phyloP scores from a whole-genome alignment of 1,284 basidiomycete species.

The Rhizoctonia solani region DNA sequence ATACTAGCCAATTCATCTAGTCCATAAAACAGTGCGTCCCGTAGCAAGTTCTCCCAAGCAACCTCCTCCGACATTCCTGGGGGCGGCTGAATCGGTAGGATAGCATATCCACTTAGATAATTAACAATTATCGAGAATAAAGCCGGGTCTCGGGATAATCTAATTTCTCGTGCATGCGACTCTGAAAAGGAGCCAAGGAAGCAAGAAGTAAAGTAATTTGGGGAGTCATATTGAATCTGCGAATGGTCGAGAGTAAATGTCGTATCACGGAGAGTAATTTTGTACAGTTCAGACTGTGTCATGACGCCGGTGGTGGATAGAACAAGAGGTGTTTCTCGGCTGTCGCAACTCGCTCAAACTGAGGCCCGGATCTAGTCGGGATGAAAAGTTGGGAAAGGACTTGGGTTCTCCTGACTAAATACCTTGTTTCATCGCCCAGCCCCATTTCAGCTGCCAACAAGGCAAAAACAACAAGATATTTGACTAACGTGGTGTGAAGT shows the following conservation, averaged over 20 bases:
- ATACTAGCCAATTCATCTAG: conserved; percentile 5
- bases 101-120: conserved; percentile 24
- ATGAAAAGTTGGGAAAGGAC: too few relatives aligned
- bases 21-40: conserved; percentile 18
- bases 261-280: conserved; percentile 1
- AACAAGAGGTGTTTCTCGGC: not conserved
- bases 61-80: not conserved
- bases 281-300: conserved; percentile 2
- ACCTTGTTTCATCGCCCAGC: too few relatives aligned
- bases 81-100: not conserved
- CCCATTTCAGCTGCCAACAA: too few relatives aligned
- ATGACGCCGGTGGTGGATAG: not conserved
- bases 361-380: too few relatives aligned
- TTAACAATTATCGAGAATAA: conserved; percentile 10
- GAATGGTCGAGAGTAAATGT: conserved; percentile 3
- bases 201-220: conserved; percentile 23
- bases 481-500: too few relatives aligned
- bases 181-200: conserved; percentile 25
- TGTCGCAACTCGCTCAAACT: too few relatives aligned
- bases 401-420: too few relatives aligned
- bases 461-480: too few relatives aligned
- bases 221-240: conserved; percentile 26
- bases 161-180: not conserved
- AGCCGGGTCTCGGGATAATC: not conserved
- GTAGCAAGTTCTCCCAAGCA: conserved; percentile 4